Conservation (phyloP, 2,329 filamentous ascomycete genomes). For the Neofusicoccum sp. region DNA sequence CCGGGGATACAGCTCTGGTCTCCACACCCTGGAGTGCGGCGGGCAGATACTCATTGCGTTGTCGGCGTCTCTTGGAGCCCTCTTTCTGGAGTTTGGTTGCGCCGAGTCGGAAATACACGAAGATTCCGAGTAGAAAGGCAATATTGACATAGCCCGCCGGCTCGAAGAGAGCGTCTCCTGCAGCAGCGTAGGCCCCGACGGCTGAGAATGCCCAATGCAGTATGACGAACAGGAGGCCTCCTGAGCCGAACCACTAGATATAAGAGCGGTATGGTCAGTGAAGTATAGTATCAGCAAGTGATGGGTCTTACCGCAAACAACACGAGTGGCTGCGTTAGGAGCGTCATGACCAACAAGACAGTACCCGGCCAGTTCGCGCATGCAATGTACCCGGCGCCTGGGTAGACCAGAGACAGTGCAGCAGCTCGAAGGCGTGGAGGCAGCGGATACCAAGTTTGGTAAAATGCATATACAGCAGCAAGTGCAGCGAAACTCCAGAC, state of each 20-base stretch:
- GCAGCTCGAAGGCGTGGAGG: conserved; percentile 14
- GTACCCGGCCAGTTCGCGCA: conserved; percentile 23
- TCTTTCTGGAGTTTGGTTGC: background rate
- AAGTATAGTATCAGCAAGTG: background rate
- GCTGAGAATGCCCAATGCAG: conserved; percentile 21
- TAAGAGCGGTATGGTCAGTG: too few species aligned
- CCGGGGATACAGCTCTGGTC: background rate
- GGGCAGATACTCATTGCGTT: conserved; percentile 24
- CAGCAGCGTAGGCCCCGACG: conserved; percentile 20
- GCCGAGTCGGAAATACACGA: background rate
- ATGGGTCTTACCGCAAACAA: conserved; percentile 21
- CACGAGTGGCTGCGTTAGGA: conserved; percentile 23
- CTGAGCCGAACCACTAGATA: conserved; percentile 26
- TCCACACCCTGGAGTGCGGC: conserved; percentile 20
- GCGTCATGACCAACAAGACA: conserved; percentile 22
- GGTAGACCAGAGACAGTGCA: conserved; percentile 25
- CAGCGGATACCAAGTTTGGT: background rate
- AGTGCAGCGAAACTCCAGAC: background rate
- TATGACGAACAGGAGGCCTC: conserved; percentile 25
- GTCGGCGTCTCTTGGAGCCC: background rate
- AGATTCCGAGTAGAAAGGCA: background rate
- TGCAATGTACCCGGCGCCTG: conserved; percentile 26
- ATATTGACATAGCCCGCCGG: background rate
- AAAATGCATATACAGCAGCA: background rate
- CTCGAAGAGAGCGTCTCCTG: conserved; percentile 22